Evolutionary conservation across 73 alveolate species (phyloP).

Genomic region (Paramecium caudatum): DNA sequence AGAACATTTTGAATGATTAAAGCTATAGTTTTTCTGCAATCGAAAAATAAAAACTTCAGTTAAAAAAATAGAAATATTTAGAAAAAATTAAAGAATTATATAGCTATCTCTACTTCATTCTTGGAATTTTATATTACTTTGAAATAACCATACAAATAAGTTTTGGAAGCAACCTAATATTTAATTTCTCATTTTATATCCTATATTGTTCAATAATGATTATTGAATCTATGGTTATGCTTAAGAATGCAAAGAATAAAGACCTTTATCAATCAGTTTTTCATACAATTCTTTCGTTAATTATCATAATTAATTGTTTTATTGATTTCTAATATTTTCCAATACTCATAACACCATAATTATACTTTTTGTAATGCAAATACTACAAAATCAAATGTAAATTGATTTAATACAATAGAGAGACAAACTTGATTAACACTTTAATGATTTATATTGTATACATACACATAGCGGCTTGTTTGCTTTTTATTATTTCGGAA

Average conservation of each 20-base stretch:
- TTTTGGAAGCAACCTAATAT: neutral
- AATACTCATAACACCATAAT: neutral
- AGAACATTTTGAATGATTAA: constrained; percentile 32
- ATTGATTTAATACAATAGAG: neutral
- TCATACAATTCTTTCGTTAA: neutral
- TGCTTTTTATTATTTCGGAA: neutral
- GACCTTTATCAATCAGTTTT: neutral
- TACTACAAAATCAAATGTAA: neutral
- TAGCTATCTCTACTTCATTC: neutral
- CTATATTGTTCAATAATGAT: neutral
- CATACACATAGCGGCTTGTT: neutral
- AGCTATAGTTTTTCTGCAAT: neutral
- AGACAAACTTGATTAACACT: neutral
- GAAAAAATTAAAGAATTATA: neutral
- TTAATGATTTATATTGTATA: neutral
- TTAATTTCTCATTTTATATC: neutral
- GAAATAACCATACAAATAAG: neutral
- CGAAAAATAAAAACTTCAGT: constrained; percentile 4
- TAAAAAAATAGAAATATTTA: neutral
- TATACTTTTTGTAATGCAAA: neutral
- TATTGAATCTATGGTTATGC: neutral
- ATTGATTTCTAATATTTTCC: neutral
- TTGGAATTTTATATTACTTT: neutral
- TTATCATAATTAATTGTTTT: neutral
- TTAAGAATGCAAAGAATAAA: neutral